These are phyloP conservation scores for Fusarium sp. DNA, from an alignment of 2,329 filamentous ascomycete species.

Conservation along the genomic window DNA sequence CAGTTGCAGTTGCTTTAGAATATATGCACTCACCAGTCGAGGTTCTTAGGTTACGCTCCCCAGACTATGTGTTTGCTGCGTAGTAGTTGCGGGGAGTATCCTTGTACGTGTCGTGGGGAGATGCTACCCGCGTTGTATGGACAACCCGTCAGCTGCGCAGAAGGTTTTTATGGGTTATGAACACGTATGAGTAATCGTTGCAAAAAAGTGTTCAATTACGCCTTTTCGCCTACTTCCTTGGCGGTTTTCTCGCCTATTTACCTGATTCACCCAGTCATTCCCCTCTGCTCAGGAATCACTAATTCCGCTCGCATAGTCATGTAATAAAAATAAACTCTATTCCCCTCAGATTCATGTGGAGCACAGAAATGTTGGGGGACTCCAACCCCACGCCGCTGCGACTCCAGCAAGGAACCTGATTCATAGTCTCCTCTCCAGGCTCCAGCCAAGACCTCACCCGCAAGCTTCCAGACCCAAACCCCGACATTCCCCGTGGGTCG, in stretches of 20 bases:
- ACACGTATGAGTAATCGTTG: not conserved
- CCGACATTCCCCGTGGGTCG: not conserved
- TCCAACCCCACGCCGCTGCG: not conserved
- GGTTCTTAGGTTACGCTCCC: not conserved
- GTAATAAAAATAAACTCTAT: not conserved
- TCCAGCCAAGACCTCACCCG: conserved; percentile 7
- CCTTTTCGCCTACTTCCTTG: conserved; percentile 1
- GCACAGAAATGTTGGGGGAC: not conserved
- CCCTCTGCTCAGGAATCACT: not conserved
- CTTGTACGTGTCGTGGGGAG: not conserved
- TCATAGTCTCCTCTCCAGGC: conserved; percentile 9
- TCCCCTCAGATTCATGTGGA: not conserved
- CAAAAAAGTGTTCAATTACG: too few relatives aligned
- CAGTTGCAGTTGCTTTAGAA: not conserved
- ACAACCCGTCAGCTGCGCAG: fast-evolving
- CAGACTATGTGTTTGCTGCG: fast-evolving
- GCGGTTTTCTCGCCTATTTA: not conserved
- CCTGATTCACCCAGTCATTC: not conserved
- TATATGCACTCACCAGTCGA: not conserved
- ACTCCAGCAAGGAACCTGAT: conserved; percentile 6
- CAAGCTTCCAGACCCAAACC: not conserved
- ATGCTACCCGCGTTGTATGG: not conserved
- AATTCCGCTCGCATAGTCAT: not conserved
- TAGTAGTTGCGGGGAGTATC: not conserved
- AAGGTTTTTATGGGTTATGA: too few relatives aligned